A percentile compares a stretch with the other conserved stretches of the same genome.
phyloP scores from a whole-genome alignment of 148 eudicot species.

The Diospyros kaki region DNA sequence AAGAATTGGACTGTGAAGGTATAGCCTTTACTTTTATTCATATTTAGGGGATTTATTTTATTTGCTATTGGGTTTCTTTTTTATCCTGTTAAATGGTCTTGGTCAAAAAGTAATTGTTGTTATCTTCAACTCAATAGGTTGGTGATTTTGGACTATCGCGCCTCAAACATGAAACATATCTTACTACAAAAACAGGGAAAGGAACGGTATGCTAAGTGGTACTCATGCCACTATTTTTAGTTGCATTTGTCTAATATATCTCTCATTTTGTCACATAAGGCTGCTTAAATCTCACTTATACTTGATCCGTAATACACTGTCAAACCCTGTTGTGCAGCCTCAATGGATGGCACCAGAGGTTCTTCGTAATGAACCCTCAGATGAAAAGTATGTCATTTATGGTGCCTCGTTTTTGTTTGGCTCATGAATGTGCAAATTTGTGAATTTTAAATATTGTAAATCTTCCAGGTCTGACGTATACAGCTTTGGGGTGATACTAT shows the following conservation, averaged over 20 bases:
- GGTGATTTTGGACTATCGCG: slow-evolving; percentile 98
- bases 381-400: slow-evolving; percentile 71
- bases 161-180: slow-evolving; percentile 74
- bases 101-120: not conserved
- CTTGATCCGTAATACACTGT: not conserved
- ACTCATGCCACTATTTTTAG: slow-evolving; percentile 2
- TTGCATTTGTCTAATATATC: not conserved
- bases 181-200: slow-evolving; percentile 80
- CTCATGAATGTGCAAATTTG: not conserved
- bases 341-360: slow-evolving; percentile 99
- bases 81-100: not conserved
- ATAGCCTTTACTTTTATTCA: slow-evolving; percentile 13
- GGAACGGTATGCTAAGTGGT: slow-evolving; percentile 64
- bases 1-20: slow-evolving; percentile 99
- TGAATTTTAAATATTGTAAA: slow-evolving; percentile 10
- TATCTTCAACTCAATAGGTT: slow-evolving; percentile 46
- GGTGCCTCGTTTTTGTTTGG: not conserved
- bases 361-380: slow-evolving; percentile 88
- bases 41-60: not conserved
- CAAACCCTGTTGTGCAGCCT: slow-evolving; percentile 48
- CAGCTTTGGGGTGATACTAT: slow-evolving; percentile 86
- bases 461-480: slow-evolving; percentile 79
- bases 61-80: slow-evolving; percentile 2
- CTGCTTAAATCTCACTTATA: not conserved
- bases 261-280: not conserved